Conservation (phyloP, 2,329 filamentous ascomycete species). For the Sporothrix curviconia region DNA sequence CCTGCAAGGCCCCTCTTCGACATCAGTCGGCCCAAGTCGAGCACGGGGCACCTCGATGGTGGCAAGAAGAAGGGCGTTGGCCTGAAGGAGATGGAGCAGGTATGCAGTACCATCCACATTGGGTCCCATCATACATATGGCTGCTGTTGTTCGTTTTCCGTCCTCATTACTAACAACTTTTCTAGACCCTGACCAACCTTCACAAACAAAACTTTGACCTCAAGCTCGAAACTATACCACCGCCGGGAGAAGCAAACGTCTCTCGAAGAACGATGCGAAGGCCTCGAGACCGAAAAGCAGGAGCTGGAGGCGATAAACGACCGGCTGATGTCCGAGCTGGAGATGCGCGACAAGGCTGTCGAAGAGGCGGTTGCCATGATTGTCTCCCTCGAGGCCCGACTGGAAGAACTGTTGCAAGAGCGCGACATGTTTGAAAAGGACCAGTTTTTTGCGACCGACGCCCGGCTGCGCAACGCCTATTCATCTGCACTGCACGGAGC, state of each 20-base stretch:
- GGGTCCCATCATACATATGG: not conserved
- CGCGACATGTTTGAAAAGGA: constrained; percentile 44
- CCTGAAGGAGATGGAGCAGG: constrained; percentile 62
- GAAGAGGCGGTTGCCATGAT: constrained; percentile 67
- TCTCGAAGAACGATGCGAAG: constrained; percentile 42
- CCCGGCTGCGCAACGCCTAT: constrained; percentile 20
- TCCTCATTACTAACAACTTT: not conserved
- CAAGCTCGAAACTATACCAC: constrained; percentile 66
- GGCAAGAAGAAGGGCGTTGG: constrained; percentile 50
- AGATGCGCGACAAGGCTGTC: constrained; percentile 63
- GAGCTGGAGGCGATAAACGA: constrained; percentile 53
- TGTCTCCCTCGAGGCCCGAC: constrained; percentile 53
- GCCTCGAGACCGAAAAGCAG: constrained; percentile 51
- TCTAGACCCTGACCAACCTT: constrained; percentile 58
- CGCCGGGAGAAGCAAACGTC: constrained; percentile 55
- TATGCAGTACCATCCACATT: constrained; percentile 26
- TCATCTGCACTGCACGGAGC: constrained; percentile 14
- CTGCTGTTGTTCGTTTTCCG: no score
- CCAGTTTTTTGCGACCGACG: constrained; percentile 28
- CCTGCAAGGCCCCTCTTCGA: constrained; percentile 32
- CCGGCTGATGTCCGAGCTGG: constrained; percentile 51
- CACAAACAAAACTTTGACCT: constrained; percentile 74
- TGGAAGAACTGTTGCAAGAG: constrained; percentile 49
- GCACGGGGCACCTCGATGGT: constrained; percentile 32
- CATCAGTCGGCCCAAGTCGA: constrained; percentile 38